Evolutionary conservation across 73 alveolate species (phyloP).

Genomic region (Tetrahymena malaccensis): DNA sequence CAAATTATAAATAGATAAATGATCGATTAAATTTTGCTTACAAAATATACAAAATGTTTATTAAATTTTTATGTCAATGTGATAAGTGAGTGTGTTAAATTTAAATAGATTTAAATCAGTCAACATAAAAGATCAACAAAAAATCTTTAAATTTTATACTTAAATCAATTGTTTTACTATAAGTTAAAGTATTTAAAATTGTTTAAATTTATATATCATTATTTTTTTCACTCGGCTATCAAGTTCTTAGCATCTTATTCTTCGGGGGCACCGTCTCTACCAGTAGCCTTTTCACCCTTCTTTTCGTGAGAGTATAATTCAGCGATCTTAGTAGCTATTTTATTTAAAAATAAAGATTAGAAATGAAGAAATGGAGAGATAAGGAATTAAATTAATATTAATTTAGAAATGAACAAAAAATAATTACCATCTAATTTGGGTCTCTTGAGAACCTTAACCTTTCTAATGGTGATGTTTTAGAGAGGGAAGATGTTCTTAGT

Average conservation of each 20-base stretch:
- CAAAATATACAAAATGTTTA: neutral
- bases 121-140: neutral
- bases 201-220: neutral
- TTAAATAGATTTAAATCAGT: neutral
- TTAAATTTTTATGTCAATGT: neutral
- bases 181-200: neutral
- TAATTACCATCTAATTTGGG: slow-evolving; percentile 75
- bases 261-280: neutral
- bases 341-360: neutral
- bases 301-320: neutral
- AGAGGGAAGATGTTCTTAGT: slow-evolving; percentile 87
- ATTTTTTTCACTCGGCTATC: neutral
- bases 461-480: slow-evolving; percentile 79
- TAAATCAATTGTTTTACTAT: neutral
- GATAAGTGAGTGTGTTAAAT: neutral
- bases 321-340: neutral
- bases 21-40: no score
- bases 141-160: neutral
- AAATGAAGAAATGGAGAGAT: neutral
- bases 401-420: neutral
- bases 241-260: neutral
- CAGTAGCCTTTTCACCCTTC: neutral
- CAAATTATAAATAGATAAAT: no score
- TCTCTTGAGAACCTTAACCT: slow-evolving; percentile 90
- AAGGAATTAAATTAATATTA: neutral